phyloP scores from a whole-genome alignment of 2,329 filamentous ascomycete genomes.

The Paradendryphiella salina region DNA sequence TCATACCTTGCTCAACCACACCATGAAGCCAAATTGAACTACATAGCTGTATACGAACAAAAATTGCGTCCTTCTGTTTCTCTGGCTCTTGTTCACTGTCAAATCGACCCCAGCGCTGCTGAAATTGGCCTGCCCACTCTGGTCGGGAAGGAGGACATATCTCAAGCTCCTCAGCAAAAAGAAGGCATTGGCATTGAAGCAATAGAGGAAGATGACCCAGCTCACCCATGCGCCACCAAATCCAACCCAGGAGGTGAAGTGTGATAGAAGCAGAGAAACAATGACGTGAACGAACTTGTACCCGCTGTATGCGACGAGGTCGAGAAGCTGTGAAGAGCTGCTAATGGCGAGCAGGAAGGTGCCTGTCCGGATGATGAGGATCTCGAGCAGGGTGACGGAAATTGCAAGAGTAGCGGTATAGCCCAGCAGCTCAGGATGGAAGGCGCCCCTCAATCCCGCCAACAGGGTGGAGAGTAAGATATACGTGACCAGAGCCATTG shows the following conservation, averaged over 20 bases:
- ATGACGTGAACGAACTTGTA: constrained; percentile 99
- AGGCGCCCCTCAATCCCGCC: constrained; percentile 85
- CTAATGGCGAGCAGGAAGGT: constrained; percentile 93
- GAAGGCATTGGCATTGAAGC: constrained; percentile 90
- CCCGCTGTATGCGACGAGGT: constrained; percentile 92
- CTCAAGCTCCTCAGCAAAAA: constrained; percentile 93
- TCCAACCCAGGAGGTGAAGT: constrained; percentile 63
- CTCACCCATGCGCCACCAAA: constrained; percentile 86
- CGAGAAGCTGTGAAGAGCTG: constrained; percentile 89
- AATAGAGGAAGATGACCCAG: constrained; percentile 88
- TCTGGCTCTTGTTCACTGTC: constrained; percentile 76
- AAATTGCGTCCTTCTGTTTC: constrained; percentile 40
- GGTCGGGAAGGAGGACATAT: constrained; percentile 89
- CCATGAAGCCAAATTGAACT: constrained; percentile 94
- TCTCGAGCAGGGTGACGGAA: constrained; percentile 82
- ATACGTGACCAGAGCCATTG: constrained; percentile 97
- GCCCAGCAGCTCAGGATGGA: constrained; percentile 90
- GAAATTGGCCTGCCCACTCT: constrained; percentile 28
- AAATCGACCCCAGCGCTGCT: constrained; percentile 58
- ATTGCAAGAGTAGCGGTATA: constrained; percentile 84
- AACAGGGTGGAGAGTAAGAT: constrained; percentile 90
- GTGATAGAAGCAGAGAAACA: constrained; percentile 76
- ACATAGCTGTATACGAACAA: constrained; percentile 72
- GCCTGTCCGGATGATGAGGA: constrained; percentile 85
- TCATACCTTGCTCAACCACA: constrained; percentile 61